phyloP scores from a whole-genome alignment of 257 asterid genomes.

The Eustoma russellianum region DNA sequence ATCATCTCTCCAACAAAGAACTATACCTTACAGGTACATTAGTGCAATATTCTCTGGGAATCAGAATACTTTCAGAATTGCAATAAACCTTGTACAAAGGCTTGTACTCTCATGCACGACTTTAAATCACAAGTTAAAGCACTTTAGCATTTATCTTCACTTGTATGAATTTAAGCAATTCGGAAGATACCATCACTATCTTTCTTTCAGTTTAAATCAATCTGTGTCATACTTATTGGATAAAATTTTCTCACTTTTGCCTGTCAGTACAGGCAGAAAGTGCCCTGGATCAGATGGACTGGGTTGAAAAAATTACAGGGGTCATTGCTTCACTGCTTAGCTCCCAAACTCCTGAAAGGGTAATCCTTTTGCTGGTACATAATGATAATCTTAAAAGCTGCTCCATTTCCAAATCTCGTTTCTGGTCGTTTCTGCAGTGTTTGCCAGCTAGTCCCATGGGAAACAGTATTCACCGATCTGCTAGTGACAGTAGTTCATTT shows the following conservation, averaged over 20 bases:
- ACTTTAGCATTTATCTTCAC: too few relatives aligned
- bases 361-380: constrained; percentile 16
- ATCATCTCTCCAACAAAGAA: constrained; percentile 98
- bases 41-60: constrained; percentile 1
- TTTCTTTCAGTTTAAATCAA: too few relatives aligned
- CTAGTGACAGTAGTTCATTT: constrained; percentile 96
- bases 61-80: not conserved
- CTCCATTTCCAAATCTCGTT: constrained; percentile 6
- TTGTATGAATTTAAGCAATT: too few relatives aligned
- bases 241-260: constrained; percentile 18
- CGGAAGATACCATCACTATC: too few relatives aligned
- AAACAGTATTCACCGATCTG: constrained; percentile 83
- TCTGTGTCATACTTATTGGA: constrained; percentile 6
- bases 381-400: constrained; percentile 4
- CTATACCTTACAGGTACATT: constrained; percentile 85
- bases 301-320: constrained; percentile 99
- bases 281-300: constrained; percentile 97
- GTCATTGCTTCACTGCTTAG: constrained; percentile 95
- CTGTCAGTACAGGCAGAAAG: constrained; percentile 88
- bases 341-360: constrained; percentile 97
- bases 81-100: too few relatives aligned
- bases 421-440: constrained; percentile 32
- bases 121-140: too few relatives aligned
- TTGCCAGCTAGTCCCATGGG: constrained; percentile 79
- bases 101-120: too few relatives aligned